These are phyloP conservation scores for Tetrahymena borealis DNA, from an alignment of 73 alveolate genomes.

Conservation along the genomic window DNA sequence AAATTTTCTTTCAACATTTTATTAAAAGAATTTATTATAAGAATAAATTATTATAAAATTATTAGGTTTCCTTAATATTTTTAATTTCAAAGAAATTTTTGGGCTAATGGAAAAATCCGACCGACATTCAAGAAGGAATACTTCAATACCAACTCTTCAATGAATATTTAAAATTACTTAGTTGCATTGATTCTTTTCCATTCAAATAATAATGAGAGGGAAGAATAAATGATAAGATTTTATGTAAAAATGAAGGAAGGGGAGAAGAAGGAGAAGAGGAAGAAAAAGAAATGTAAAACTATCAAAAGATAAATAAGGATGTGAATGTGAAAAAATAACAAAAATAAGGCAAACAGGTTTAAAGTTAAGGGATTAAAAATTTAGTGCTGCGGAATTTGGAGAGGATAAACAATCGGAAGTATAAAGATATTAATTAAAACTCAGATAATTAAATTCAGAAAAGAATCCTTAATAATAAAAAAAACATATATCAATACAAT, in stretches of 20 bases:
- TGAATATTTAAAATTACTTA: too few relatives aligned
- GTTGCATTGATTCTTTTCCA: too few relatives aligned
- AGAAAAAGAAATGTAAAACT: background rate
- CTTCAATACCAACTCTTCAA: too few relatives aligned
- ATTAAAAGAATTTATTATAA: background rate
- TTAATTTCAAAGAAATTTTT: too few relatives aligned
- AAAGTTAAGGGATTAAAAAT: background rate
- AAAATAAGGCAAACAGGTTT: conserved; percentile 1
- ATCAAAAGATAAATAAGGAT: background rate
- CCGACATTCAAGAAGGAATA: too few relatives aligned
- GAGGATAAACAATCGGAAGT: conserved; percentile 3
- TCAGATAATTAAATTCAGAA: background rate
- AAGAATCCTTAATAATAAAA: background rate
- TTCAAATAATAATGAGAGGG: too few relatives aligned
- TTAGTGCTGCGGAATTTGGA: background rate
- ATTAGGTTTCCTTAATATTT: too few relatives aligned
- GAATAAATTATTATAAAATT: background rate
- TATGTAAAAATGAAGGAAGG: background rate
- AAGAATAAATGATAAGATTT: too few relatives aligned
- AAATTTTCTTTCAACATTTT: background rate
- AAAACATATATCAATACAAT: background rate
- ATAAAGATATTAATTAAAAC: background rate
- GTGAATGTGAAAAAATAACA: background rate
- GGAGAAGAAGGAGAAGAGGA: background rate
- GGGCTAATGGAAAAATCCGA: too few relatives aligned